Conservation (phyloP, 2,329 filamentous ascomycete species). For the Phialemoniopsis sp. region DNA sequence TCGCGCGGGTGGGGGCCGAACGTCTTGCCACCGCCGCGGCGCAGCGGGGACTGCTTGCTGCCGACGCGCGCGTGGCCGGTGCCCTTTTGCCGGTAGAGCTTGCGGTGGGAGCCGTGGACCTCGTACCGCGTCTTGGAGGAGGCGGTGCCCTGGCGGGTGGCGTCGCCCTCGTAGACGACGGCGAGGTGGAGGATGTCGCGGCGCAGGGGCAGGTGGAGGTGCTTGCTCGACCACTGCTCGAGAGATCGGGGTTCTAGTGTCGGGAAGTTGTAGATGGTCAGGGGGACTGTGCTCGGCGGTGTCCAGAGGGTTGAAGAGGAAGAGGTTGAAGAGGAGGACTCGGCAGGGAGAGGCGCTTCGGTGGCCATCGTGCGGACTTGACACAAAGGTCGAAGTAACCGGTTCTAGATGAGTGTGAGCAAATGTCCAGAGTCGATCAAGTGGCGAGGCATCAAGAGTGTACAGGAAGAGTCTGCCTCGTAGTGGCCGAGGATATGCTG, state of each 20-base stretch:
- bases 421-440: too few relatives aligned
- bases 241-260: slow-evolving; percentile 78
- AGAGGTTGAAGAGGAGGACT: background rate
- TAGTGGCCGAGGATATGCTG: slow-evolving; percentile 34
- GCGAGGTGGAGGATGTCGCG: slow-evolving; percentile 91
- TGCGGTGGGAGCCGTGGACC: slow-evolving; percentile 77
- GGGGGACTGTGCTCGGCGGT: slow-evolving; percentile 57
- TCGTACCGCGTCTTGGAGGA: slow-evolving; percentile 77
- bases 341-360: too few relatives aligned
- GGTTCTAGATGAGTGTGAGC: too few relatives aligned
- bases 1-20: slow-evolving; percentile 91
- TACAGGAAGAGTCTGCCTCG: slow-evolving; percentile 1
- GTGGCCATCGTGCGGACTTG: too few relatives aligned
- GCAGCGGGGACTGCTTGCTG: slow-evolving; percentile 74
- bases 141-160: slow-evolving; percentile 81
- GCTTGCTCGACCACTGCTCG: slow-evolving; percentile 72
- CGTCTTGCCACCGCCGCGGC: slow-evolving; percentile 79
- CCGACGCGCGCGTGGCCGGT: slow-evolving; percentile 76
- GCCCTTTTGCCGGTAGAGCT: slow-evolving; percentile 85
- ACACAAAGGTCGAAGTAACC: too few relatives aligned
- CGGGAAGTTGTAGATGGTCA: slow-evolving; percentile 89
- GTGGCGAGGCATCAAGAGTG: too few relatives aligned
- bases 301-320: background rate
- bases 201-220: slow-evolving; percentile 82
- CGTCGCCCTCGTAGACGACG: slow-evolving; percentile 88